phyloP scores from a whole-genome alignment of 1,284 basidiomycete genomes.

The Sanghuangporus weigelae region DNA sequence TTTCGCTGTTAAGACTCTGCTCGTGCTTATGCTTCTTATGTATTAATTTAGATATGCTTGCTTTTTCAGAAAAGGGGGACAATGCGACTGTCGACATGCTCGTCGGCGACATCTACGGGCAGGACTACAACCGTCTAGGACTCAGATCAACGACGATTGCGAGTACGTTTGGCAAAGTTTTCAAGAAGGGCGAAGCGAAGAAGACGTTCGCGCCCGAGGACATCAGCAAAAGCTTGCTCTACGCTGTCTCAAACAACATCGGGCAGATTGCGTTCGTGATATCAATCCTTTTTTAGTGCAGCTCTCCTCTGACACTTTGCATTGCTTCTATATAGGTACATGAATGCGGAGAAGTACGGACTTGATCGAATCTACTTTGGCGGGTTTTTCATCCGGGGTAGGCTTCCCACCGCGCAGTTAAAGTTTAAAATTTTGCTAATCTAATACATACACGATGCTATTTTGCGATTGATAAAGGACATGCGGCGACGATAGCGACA shows the following conservation, averaged over 20 bases:
- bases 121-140: constrained; percentile 90
- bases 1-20: constrained; percentile 9
- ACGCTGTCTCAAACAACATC: constrained; percentile 98
- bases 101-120: constrained; percentile 97
- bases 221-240: constrained; percentile 90
- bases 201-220: constrained; percentile 85
- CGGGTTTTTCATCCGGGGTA: constrained; percentile 97
- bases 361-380: constrained; percentile 98
- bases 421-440: constrained; percentile 1
- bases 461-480: constrained; percentile 47
- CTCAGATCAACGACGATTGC: constrained; percentile 98
- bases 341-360: constrained; percentile 99
- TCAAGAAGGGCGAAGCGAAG: constrained; percentile 82
- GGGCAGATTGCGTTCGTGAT: constrained; percentile 97
- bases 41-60: constrained; percentile 80
- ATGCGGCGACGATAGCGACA: constrained; percentile 95
- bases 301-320: constrained; percentile 12
- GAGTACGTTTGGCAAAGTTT: constrained; percentile 97
- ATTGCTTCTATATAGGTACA: constrained; percentile 59
- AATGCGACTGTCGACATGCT: constrained; percentile 97
- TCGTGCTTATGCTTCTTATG: constrained; percentile 8
- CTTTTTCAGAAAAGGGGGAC: constrained; percentile 89
- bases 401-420: neutral
- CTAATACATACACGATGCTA: neutral
- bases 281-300: constrained; percentile 17